Base-by-base conservation (phyloP, 1,284 basidiomycete species). In the Acaromyces ingoldii region DNA sequence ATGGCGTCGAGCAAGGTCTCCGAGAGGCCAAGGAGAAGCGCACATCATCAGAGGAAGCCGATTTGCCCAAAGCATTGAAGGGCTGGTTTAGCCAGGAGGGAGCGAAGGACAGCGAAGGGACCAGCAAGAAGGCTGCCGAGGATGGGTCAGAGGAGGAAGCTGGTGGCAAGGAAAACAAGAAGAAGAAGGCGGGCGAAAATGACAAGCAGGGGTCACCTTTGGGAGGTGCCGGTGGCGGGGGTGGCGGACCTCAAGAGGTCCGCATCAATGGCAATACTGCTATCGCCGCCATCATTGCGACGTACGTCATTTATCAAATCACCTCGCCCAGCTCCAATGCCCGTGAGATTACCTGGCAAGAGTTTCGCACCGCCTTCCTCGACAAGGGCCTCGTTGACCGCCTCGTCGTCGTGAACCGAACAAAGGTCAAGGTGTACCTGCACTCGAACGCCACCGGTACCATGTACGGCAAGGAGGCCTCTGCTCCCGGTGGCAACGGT, bases 301-400 rank as follows among this genome's bases (percentile, higher is more conserved):
- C 88, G 58, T 86, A 88, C 67, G 80, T 84, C 9, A 79, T 87
- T 63, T 84, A 84, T 34, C 82, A 81, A 51, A 79, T 84, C 31
- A 81, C 79, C 17, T 77, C 81, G 0, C 78, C 83, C 0, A 80
- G 80, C 40, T 51, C 64, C 5, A 59, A 61, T 17, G 83, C 87
- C 4, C 84, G 87, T 60, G 92, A 97, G 78, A 95, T 97, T 63
- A 96, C 92, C 61, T 97, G 92, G 91, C 92, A 96, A 78, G 92
- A 96, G 76, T 97, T 97, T 81, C 85, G 91, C 56, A 92, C 89
- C 46, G 88, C 88, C 19, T 89, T 96, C 79, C 85, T 97, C 46
- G 89, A 95, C 76, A 92, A 93, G 76, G 93, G 91, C 36, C 84
- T 97, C 49, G 95, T 99, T 25, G 91, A 96, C 66, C 91, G 87